Evolutionary conservation across 169 alveolate genomes (phyloP).

Genomic region (Cryptosporidium viatorum): DNA sequence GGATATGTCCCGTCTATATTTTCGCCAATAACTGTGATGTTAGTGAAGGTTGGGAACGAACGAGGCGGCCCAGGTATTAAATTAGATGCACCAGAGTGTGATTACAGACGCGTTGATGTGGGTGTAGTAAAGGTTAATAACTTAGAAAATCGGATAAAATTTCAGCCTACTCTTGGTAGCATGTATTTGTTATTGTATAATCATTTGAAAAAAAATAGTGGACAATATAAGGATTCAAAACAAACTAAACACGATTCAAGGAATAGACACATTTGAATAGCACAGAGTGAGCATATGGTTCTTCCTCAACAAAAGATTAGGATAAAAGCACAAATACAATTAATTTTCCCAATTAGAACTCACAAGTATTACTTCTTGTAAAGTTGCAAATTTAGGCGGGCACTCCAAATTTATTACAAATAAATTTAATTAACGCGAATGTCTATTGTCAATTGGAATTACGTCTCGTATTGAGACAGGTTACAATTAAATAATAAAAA

Average conservation of each 20-base stretch:
- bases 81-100: background rate
- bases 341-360: background rate
- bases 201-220: background rate
- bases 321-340: too few species aligned
- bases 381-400: background rate
- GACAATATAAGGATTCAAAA: too few species aligned
- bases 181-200: too few species aligned
- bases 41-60: background rate
- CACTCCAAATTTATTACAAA: background rate
- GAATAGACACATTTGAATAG: too few species aligned
- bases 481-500: background rate
- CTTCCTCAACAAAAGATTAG: background rate
- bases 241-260: too few species aligned
- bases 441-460: conserved; percentile 1
- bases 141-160: too few species aligned
- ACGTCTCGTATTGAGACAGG: conserved; percentile 36
- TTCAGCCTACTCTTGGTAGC: background rate
- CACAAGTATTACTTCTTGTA: background rate
- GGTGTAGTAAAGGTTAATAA: background rate
- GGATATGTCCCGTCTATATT: conserved; percentile 5
- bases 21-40: background rate
- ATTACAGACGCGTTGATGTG: background rate
- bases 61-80: conserved; percentile 4
- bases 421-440: background rate
- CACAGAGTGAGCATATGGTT: background rate